Percentiles rank a stretch among this genome's conserved stretches.
Evolutionary conservation across 192 early-diverging fungal species (phyloP).

Genomic region (Coemansia nantahalensis): DNA sequence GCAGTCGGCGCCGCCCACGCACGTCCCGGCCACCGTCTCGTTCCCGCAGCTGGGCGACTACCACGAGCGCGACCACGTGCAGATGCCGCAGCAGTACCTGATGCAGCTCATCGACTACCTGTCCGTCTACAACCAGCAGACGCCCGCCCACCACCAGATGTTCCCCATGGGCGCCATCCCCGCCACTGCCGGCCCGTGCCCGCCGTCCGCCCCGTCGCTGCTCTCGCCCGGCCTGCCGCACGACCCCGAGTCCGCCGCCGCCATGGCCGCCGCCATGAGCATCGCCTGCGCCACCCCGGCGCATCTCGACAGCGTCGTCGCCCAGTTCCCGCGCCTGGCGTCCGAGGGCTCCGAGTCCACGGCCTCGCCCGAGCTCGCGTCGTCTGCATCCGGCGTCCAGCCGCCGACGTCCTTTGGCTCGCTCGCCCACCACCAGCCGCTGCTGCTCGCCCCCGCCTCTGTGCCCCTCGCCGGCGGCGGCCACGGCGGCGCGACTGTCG

Average conservation of each 20-base stretch:
- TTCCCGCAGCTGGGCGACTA: slow-evolving; percentile 49
- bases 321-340: slow-evolving; percentile 36
- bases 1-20: background rate
- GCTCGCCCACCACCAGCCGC: slow-evolving; percentile 2
- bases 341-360: slow-evolving; percentile 44
- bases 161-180: slow-evolving; percentile 11
- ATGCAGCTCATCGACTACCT: slow-evolving; percentile 54
- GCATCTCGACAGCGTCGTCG: slow-evolving; percentile 1
- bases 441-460: background rate
- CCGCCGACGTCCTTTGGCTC: slow-evolving; percentile 2
- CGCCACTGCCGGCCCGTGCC: too few relatives aligned
- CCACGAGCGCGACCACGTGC: slow-evolving; percentile 15
- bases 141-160: slow-evolving; percentile 6
- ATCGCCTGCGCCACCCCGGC: slow-evolving; percentile 9
- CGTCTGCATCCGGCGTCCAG: slow-evolving; percentile 16
- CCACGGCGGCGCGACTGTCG: background rate
- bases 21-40: slow-evolving; percentile 8
- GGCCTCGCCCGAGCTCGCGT: slow-evolving; percentile 40
- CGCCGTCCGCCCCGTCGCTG: slow-evolving; percentile 5
- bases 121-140: slow-evolving; percentile 27
- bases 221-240: slow-evolving; percentile 7
- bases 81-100: slow-evolving; percentile 39
- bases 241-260: slow-evolving; percentile 4
- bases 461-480: background rate
- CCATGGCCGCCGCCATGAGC: slow-evolving; percentile 11